Base-by-base conservation (phyloP, 202 grass and related monocot genomes). In the Hordeum pubiflorum region DNA sequence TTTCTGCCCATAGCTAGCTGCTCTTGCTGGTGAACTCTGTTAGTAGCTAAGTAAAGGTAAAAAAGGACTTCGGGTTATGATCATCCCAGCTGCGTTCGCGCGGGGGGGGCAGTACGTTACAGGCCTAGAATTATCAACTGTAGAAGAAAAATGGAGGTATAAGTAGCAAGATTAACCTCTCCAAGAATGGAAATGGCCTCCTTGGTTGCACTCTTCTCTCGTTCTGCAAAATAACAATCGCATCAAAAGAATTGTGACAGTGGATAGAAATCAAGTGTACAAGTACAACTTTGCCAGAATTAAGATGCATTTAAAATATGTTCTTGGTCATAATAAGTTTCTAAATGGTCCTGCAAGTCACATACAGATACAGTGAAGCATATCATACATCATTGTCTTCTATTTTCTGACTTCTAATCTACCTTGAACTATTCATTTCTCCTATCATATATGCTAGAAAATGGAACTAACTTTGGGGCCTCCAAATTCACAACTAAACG, bases 131-230 rank as follows among this genome's bases (percentile, higher is more conserved):
- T 38, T 26, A 76, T 76, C 24, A 52, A 81, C 1, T 18, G 36
- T 3, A n/a, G 27, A 69, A 54, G 24, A 77, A 89, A 89, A 87
- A 21, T 52, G 33, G 55, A 84, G 87, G 36, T 83, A 81, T 74
- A 75, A 43, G 62, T 55, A 72, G 48, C 56, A 81, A 32, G 4
- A 57, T 33, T 74, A 20, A 95, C 96, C 90, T 91, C 60, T 86
- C 88, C 63, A 83, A 98, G 90, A 87, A 98, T 86, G 32, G 85
- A 81, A 78, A 95, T 93, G 44, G 90, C 96, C 88, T 98, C 96
- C 85, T 95, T 98, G 9, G 92, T 98, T 57, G 96, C 90, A 86
- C 90, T 98, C 90, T 98, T 98, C 87, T 95, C 92, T 7, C 92
- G 92, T 78, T 95, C 92, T 98, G 77, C 48, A 63, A 73, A 65